phyloP scores from a whole-genome alignment of 2,329 filamentous ascomycete genomes.

The Rutstroemia sp. region DNA sequence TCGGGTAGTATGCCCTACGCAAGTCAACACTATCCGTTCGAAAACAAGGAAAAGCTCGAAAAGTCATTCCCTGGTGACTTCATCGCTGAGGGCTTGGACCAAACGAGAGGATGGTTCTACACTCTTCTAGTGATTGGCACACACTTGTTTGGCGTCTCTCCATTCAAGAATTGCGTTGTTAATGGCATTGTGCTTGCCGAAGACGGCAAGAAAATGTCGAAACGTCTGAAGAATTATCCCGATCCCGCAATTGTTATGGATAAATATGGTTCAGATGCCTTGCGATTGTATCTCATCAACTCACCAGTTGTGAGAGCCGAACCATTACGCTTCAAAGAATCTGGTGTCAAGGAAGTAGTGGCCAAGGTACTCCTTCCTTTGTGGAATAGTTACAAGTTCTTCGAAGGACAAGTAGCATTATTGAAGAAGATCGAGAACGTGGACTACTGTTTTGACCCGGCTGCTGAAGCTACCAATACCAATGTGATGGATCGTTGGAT shows the following conservation, averaged over 20 bases:
- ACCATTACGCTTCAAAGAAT: conserved; percentile 83
- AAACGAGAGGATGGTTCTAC: conserved; percentile 97
- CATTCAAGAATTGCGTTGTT: conserved; percentile 94
- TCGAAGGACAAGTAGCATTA: conserved; percentile 77
- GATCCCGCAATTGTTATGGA: conserved; percentile 78
- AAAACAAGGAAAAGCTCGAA: conserved; percentile 75
- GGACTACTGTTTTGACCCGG: conserved; percentile 72
- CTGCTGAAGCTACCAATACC: conserved; percentile 65
- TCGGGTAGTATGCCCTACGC: conserved; percentile 95
- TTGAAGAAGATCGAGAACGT: conserved; percentile 77
- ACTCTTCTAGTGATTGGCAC: conserved; percentile 83
- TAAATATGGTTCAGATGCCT: conserved; percentile 84
- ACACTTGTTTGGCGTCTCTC: conserved; percentile 74
- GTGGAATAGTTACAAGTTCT: conserved; percentile 98
- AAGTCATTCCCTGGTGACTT: conserved; percentile 85
- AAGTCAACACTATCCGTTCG: conserved; percentile 85
- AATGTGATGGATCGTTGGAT: conserved; percentile 98
- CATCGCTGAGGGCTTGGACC: conserved; percentile 87
- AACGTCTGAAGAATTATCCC: conserved; percentile 92
- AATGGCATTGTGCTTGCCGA: conserved; percentile 91
- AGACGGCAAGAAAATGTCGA: conserved; percentile 98
- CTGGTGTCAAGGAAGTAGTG: conserved; percentile 90
- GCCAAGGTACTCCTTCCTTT: conserved; percentile 83
- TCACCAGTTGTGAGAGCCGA: conserved; percentile 91
- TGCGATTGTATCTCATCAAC: conserved; percentile 94